phyloP scores from a whole-genome alignment of 768 basidiomycete species.

The Exidia glandulosa region DNA sequence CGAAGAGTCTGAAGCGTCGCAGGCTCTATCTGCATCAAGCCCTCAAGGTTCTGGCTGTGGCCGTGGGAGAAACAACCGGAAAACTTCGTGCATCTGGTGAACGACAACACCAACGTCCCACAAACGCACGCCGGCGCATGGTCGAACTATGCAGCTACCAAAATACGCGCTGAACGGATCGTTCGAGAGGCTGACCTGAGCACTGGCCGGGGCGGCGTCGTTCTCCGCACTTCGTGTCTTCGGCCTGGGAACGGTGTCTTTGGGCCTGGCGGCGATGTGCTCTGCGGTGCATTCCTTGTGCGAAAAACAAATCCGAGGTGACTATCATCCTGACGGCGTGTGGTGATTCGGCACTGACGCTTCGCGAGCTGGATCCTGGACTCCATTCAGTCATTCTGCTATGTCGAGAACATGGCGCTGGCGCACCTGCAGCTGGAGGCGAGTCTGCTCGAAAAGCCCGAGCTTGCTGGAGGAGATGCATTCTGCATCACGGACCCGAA shows the following conservation, averaged over 20 bases:
- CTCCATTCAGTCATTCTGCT: conserved; percentile 52
- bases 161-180: conserved; percentile 41
- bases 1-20: no score
- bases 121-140: conserved; percentile 52
- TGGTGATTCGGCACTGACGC: not conserved
- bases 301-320: conserved; percentile 40
- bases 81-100: conserved; percentile 49
- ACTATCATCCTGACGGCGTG: no score
- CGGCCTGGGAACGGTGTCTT: conserved; percentile 70
- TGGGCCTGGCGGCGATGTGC: conserved; percentile 52
- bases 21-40: conserved; percentile 41
- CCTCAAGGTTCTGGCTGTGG: conserved; percentile 57
- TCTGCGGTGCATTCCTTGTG: conserved; percentile 52
- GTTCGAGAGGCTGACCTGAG: conserved; percentile 33
- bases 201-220: conserved; percentile 23
- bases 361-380: conserved; percentile 40
- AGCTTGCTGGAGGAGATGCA: conserved; percentile 60
- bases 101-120: conserved; percentile 44
- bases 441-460: conserved; percentile 49
- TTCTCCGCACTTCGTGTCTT: conserved; percentile 57
- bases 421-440: conserved; percentile 69
- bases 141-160: conserved; percentile 69
- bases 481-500: conserved; percentile 60
- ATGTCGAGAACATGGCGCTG: conserved; percentile 66
- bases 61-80: conserved; percentile 59